These are phyloP conservation scores for Kodamaea sagamina DNA, from an alignment of 805 yeast species.

Conservation along the genomic window DNA sequence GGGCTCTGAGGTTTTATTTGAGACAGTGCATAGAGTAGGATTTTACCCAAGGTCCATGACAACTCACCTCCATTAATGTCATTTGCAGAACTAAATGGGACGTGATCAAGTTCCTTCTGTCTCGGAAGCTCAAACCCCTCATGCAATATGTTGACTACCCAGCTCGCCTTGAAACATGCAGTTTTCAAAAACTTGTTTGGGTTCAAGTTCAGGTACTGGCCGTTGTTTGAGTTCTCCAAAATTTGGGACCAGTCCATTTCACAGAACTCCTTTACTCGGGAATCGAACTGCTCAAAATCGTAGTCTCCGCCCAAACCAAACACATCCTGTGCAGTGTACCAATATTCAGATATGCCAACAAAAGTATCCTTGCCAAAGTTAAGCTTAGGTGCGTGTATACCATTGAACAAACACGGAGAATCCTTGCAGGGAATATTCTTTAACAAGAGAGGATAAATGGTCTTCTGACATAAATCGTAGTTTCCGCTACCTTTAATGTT, in stretches of 20 bases:
- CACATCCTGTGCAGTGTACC: constrained; percentile 95
- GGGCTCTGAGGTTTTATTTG: constrained; percentile 40
- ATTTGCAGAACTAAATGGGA: constrained; percentile 81
- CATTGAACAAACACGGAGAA: constrained; percentile 90
- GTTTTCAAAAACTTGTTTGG: constrained; percentile 55
- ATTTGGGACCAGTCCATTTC: constrained; percentile 67
- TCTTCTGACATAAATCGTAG: constrained; percentile 68
- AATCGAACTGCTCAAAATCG: constrained; percentile 69
- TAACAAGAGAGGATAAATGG: constrained; percentile 73
- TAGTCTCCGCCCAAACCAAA: constrained; percentile 88
- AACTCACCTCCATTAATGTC: constrained; percentile 80
- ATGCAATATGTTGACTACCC: constrained; percentile 88
- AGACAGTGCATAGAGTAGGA: constrained; percentile 78
- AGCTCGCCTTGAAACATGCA: constrained; percentile 92
- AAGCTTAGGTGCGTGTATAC: constrained; percentile 89
- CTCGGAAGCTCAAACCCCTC: constrained; percentile 92
- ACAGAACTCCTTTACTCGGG: constrained; percentile 70
- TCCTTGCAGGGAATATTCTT: constrained; percentile 82
- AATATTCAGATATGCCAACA: constrained; percentile 93
- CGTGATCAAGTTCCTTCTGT: constrained; percentile 34
- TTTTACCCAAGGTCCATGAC: constrained; percentile 94
- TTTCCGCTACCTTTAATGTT: constrained; percentile 74
- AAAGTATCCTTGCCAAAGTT: constrained; percentile 79
- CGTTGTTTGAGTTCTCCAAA: constrained; percentile 51
- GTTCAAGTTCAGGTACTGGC: constrained; percentile 58